Evolutionary conservation across 371 early-diverging fungal genomes (phyloP), one percentile per base, ranked within the genome.

Genomic region (Antonospora locustae): DNA sequence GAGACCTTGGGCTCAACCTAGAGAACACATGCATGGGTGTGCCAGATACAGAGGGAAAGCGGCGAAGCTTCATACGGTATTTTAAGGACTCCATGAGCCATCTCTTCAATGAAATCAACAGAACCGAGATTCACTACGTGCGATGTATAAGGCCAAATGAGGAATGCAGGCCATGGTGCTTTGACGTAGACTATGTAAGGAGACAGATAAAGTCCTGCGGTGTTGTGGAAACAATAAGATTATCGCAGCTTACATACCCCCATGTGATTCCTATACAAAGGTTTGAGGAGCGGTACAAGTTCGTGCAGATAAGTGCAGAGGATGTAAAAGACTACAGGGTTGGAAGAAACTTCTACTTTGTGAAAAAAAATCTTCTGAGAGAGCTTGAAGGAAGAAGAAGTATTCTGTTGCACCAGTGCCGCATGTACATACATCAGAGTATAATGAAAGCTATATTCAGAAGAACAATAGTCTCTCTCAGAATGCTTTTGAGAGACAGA

Each of bases 121-220:
- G 83, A 58, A 85, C 88, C 60, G 82, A 84, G 49, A 88, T 94
- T n/a, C 84, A 88, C 32, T 97, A 95, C 72, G 88, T 97, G 30
- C 83, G 92, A 70, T 90, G 91, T 53, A 94, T 97, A 74, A 97
- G 92, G 69, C 95, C 98, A 29, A 92, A 94, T 68, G 82, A 84
- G 60, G 82, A 80, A 63, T 86, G 88, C 70, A 79, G 82, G 39
- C 81, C 90, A 0, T 77, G 79, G 5, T 87, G 87, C 59, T 94
- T 83, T 70, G 88, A 92, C 68, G 66, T 78, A 46, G 80, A 84
- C 66, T 80, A 87, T 70, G 72, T 67, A 6, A 24, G 43, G 3
- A 49, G 49, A n/a, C 69, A 64, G 49, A 41, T 65, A 11, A 30
- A 27, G 36, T 36, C 48, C 25, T 51, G 49, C 24, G 76, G 69